Base-by-base conservation (phyloP, 1,284 basidiomycete genomes). In the Leccinum insolens region DNA sequence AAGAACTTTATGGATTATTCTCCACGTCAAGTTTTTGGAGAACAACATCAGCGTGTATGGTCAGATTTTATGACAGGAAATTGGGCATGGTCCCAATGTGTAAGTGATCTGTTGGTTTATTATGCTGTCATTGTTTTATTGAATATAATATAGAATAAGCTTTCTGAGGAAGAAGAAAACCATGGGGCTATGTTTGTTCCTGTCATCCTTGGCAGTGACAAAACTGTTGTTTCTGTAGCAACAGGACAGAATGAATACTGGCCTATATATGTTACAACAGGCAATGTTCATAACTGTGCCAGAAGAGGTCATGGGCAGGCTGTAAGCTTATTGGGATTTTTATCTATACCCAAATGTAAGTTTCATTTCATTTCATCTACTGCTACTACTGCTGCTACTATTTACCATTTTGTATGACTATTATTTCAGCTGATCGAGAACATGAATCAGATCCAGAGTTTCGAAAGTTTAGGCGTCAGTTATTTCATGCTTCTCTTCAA, bases 191-290 rank as follows among this genome's bases (percentile, higher is more conserved):
- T 55, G 25, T 68, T 70, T 8, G 37, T 70, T 4, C 69, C 28
- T 0, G 15, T 70, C 2, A 39, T 70, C 2, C 39, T 70, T 2
- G 69, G 52, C 11, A 67, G 69, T 15, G 44, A 70, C 37, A 70
- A 70, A 17, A 70, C 46, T 2, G 70, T 62, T 0, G 46, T 71
- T 2, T 63, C 63, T 20, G 62, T 70, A 0, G 25, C 25, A 6
- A 70, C 69, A 3, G 63, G 69, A 2, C 22, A 70, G 1, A 55
- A 65, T 3, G 14, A 67, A 17, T 60, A 60, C 7, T 60, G n/a
- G 14, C 58, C 58, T 34, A 12, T 34, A 4, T 58, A 58, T 17
- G 3, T 60, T 11, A n/a, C 58, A 11, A 60, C 17, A 34, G 58
- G 58, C 8, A 60, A 60, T 60, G 31, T 60, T 11, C 31, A 60